phyloP scores from a whole-genome alignment of 2,329 filamentous ascomycete genomes.

The Neonectria faginata region DNA sequence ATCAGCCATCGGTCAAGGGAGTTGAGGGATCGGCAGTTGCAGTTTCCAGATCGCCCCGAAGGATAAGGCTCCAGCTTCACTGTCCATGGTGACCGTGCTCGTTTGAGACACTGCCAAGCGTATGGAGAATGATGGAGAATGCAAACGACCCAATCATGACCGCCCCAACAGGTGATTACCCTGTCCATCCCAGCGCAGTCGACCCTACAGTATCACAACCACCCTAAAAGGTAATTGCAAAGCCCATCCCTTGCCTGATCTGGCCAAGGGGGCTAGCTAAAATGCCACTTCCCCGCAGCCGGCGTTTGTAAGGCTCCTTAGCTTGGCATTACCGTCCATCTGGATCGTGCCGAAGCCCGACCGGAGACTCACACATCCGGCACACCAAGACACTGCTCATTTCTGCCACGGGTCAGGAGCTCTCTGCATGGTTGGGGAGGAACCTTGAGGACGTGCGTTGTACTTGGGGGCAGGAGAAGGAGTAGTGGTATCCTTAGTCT shows the following conservation, averaged over 20 bases:
- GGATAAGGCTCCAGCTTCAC: background rate
- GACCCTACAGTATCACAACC: background rate
- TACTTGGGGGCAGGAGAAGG: background rate
- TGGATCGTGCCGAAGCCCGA: conserved; percentile 11
- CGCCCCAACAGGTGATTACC: background rate
- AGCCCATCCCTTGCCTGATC: conserved; percentile 4
- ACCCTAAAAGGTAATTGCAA: background rate
- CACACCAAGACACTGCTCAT: background rate
- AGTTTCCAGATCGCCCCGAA: background rate
- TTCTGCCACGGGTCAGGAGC: background rate
- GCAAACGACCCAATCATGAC: background rate
- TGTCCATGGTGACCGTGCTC: background rate
- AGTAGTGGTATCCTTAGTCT: background rate
- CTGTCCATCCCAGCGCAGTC: background rate
- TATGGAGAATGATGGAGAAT: background rate
- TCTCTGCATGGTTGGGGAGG: background rate
- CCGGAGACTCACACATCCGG: conserved; percentile 18
- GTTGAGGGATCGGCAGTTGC: background rate
- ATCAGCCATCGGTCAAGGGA: background rate
- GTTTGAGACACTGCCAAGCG: background rate
- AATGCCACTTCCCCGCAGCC: conserved; percentile 5
- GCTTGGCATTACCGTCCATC: background rate
- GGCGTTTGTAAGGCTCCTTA: background rate
- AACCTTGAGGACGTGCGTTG: background rate
- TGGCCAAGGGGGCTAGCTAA: background rate